A percentile compares a stretch with the other conserved stretches of the same genome.
Evolutionary conservation across 2,329 filamentous ascomycete species (phyloP).

Genomic region (Fusarium albosuccineum): DNA sequence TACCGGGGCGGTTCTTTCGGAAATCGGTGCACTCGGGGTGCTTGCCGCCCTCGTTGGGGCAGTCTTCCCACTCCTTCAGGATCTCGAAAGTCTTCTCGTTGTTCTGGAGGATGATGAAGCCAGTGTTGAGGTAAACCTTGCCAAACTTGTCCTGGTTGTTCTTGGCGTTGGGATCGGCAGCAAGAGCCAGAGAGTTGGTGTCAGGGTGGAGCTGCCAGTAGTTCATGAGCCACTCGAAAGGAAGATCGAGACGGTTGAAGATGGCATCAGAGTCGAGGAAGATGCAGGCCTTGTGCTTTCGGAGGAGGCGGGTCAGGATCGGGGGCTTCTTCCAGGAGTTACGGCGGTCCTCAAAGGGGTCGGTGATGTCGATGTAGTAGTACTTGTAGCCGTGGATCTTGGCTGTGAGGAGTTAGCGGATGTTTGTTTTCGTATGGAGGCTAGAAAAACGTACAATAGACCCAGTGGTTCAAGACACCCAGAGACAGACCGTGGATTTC

Average conservation of each 20-base stretch:
- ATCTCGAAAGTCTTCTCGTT: slow-evolving; percentile 62
- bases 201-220: slow-evolving; percentile 58
- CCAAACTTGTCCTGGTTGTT: slow-evolving; percentile 57
- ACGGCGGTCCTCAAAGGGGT: slow-evolving; percentile 55
- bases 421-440: neutral
- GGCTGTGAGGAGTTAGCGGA: slow-evolving; percentile 49
- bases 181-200: slow-evolving; percentile 58
- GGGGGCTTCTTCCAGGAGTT: slow-evolving; percentile 62
- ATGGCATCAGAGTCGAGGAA: slow-evolving; percentile 62
- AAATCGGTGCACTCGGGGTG: slow-evolving; percentile 56
- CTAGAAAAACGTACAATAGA: slow-evolving; percentile 52
- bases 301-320: slow-evolving; percentile 58
- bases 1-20: slow-evolving; percentile 52
- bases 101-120: slow-evolving; percentile 67
- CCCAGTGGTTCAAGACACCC: slow-evolving; percentile 60
- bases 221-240: slow-evolving; percentile 62
- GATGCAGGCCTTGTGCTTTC: slow-evolving; percentile 58
- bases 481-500: slow-evolving; percentile 54
- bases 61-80: slow-evolving; percentile 62
- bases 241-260: slow-evolving; percentile 58
- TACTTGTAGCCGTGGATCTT: slow-evolving; percentile 63
- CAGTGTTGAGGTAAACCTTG: slow-evolving; percentile 63
- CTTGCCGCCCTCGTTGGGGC: slow-evolving; percentile 55
- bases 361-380: slow-evolving; percentile 57
- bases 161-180: slow-evolving; percentile 54